A percentile compares a stretch with the other conserved stretches of the same genome.
phyloP scores from a whole-genome alignment of 345 rosid species.

The Camelina laxa region DNA sequence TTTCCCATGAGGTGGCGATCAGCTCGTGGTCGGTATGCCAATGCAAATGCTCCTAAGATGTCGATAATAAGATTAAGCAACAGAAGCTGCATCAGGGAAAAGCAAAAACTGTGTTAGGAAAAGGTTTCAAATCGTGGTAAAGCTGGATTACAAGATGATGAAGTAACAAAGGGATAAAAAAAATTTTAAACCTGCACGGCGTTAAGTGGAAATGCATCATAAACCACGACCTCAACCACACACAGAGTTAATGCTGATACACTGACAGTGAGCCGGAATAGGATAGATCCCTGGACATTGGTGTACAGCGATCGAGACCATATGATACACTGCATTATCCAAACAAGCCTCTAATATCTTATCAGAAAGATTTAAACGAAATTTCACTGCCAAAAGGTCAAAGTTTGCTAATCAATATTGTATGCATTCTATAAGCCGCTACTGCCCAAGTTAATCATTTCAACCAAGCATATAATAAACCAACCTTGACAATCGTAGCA shows the following conservation, averaged over 20 bases:
- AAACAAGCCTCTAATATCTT: slow-evolving; percentile 19
- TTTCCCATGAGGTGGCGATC: slow-evolving; percentile 75
- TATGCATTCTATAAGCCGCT: background rate
- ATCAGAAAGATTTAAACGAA: background rate
- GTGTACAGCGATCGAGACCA: slow-evolving; percentile 90
- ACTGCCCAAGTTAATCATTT: no score
- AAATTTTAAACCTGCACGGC: slow-evolving; percentile 67
- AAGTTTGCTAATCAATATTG: background rate
- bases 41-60: slow-evolving; percentile 90
- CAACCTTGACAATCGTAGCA: slow-evolving; percentile 81
- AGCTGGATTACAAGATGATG: slow-evolving; percentile 11
- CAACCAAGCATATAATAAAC: slow-evolving; percentile 25
- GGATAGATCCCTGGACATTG: slow-evolving; percentile 79
- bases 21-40: slow-evolving; percentile 79
- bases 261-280: slow-evolving; percentile 81
- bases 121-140: background rate
- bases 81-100: slow-evolving; percentile 58
- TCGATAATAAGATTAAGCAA: slow-evolving; percentile 88
- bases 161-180: slow-evolving; percentile 26
- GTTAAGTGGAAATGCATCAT: slow-evolving; percentile 77
- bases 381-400: background rate
- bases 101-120: background rate
- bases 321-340: slow-evolving; percentile 64
- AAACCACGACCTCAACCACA: slow-evolving; percentile 66
- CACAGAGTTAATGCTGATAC: slow-evolving; percentile 73